These are phyloP conservation scores for Leishmania guyanensis DNA, from an alignment of 208 protist species.

Conservation along the genomic window DNA sequence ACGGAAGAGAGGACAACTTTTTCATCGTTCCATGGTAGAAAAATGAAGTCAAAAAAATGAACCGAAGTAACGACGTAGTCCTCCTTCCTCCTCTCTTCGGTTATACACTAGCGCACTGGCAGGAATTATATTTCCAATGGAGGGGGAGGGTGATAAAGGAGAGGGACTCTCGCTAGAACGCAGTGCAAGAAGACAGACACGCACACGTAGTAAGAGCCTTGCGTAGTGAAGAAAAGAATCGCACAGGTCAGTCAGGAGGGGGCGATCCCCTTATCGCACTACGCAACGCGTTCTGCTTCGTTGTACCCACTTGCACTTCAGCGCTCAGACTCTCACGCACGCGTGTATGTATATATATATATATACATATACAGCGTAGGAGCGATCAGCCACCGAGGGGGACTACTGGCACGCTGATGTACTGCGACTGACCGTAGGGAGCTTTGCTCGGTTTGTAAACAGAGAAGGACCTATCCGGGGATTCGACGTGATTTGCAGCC, in stretches of 20 bases:
- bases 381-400: background rate
- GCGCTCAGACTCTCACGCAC: background rate
- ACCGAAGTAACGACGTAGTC: too few relatives aligned
- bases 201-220: background rate
- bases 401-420: background rate
- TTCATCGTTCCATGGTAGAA: too few relatives aligned
- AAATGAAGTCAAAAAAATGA: too few relatives aligned
- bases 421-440: constrained; percentile 18
- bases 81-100: background rate
- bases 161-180: background rate
- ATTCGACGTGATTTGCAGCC: background rate
- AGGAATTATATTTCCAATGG: background rate
- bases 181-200: background rate
- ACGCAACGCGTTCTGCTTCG: background rate
- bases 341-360: background rate
- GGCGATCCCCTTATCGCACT: background rate
- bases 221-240: background rate
- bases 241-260: background rate
- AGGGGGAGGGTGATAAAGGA: background rate
- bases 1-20: too few relatives aligned
- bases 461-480: constrained; percentile 1
- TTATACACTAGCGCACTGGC: background rate
- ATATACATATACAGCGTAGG: background rate
- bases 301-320: background rate
- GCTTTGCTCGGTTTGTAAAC: background rate